Evolutionary conservation across 75 land plant genomes (phyloP).

Genomic region (Cupressus sempervirens): DNA sequence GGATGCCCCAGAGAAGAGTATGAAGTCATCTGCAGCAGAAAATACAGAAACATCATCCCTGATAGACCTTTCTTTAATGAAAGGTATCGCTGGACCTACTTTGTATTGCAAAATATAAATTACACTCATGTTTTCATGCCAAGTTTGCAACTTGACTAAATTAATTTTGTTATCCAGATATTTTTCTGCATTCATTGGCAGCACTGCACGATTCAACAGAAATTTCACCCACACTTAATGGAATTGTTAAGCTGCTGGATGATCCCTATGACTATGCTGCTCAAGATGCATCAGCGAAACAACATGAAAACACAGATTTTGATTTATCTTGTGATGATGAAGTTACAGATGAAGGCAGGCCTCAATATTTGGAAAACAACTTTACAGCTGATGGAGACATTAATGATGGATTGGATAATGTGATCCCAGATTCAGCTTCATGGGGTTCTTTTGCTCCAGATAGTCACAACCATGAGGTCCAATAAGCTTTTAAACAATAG

Average conservation of each 20-base stretch:
- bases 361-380: constrained; percentile 14
- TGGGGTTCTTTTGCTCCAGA: constrained; percentile 11
- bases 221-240: constrained; percentile 70
- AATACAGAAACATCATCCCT: constrained; percentile 23
- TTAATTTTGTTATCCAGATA: constrained; percentile 41
- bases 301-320: not conserved
- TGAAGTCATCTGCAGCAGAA: constrained; percentile 12
- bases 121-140: not conserved
- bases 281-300: constrained; percentile 16
- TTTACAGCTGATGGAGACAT: constrained; percentile 21
- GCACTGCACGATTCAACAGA: constrained; percentile 38
- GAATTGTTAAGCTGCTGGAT: constrained; percentile 55
- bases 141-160: constrained; percentile 7
- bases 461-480: constrained; percentile 34
- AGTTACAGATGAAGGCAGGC: constrained; percentile 10
- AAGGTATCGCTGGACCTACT: constrained; percentile 37
- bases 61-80: constrained; percentile 72
- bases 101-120: not conserved
- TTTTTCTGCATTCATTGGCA: constrained; percentile 52
- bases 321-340: constrained; percentile 1
- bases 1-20: constrained; percentile 71
- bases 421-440: constrained; percentile 13
- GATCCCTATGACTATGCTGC: constrained; percentile 46
- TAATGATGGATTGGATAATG: constrained; percentile 19
- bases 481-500: not conserved